Evolutionary conservation across 2,329 filamentous ascomycete species (phyloP).

Genomic region (Aspergillus oerlinghausenensis): DNA sequence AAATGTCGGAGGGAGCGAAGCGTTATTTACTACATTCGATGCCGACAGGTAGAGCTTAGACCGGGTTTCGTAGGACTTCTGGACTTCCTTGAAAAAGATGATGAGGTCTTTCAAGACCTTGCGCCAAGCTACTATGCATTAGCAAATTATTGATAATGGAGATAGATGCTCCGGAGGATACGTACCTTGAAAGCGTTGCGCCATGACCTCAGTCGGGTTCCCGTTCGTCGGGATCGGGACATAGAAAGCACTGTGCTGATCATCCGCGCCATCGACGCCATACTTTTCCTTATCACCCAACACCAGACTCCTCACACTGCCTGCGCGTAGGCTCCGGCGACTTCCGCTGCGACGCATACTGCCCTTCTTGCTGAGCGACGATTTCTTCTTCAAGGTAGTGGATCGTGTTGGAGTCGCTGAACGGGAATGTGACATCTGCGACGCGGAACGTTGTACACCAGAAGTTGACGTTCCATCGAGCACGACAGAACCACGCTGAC

Average conservation of each 20-base stretch:
- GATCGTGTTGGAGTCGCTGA: constrained; percentile 44
- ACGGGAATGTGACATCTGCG: constrained; percentile 39
- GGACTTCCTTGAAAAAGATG: constrained; percentile 86
- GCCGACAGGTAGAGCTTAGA: constrained; percentile 79
- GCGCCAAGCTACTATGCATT: constrained; percentile 66
- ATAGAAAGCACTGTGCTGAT: constrained; percentile 76
- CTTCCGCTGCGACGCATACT: constrained; percentile 78
- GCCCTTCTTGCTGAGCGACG: constrained; percentile 66
- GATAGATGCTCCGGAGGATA: not conserved
- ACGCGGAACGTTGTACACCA: constrained; percentile 36
- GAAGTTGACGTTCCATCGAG: constrained; percentile 24
- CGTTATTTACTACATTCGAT: constrained; percentile 78
- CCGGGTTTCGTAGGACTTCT: constrained; percentile 79
- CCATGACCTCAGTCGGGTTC: constrained; percentile 81
- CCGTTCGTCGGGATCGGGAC: constrained; percentile 84
- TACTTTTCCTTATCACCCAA: constrained; percentile 60
- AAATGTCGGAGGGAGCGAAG: constrained; percentile 68
- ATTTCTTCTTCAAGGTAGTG: constrained; percentile 86
- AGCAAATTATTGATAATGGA: constrained; percentile 5
- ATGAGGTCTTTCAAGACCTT: constrained; percentile 94
- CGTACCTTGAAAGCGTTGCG: constrained; percentile 82
- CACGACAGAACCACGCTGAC: constrained; percentile 31
- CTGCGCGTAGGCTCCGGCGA: constrained; percentile 74
- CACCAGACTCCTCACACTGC: constrained; percentile 77
- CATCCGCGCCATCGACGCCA: constrained; percentile 49